Evolutionary conservation across 2,329 filamentous ascomycete genomes (phyloP), one percentile per base, ranked within the genome.

Genomic region (Metarhizium album): DNA sequence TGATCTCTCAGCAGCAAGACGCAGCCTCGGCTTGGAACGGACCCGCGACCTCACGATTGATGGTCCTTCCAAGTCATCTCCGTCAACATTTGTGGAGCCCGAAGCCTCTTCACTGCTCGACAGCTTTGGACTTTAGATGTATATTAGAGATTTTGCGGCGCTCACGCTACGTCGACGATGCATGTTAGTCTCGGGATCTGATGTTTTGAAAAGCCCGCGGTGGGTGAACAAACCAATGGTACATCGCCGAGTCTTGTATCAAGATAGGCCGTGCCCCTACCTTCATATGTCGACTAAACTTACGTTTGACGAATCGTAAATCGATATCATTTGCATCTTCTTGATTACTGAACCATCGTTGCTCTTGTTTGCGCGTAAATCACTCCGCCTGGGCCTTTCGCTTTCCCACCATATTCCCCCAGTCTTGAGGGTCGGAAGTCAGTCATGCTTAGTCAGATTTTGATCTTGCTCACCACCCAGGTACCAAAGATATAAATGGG

Each of bases 1-100:
- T 33, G 90, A 95, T 66, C 60, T 84, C 53, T 81, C 83, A 0
- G 65, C 70, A 7, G 61, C 65, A 23, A 58, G 73, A 47, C 67
- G 72, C 3, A 70, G 73, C 31, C 67, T 70, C 61, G 73, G 40
- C 18, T 27, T 40, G 9, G 42, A 48, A 22, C 22, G 64, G 62
- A 69, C 47, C 14, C 33, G 46, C 8, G 29, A 47, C 13, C 29
- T 13, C 18, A 42, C 45, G 40, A 46, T 11, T 46, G 33, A 13
- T 23, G 47, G 16, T 33, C 43, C 29, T 23, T 60, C 67, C 24
- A 78, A 84, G 60, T 75, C 79, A 14, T 76, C 83, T 16, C 82
- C 89, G 1, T 89, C 85, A 20, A 82, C 84, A 55, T 97, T 97
- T 64, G 78, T 94, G 59, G 93, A 98, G 67, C 93, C 93, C n/a